Conservation (phyloP, 352 stramenopile species). For the Phytophthora sp. region DNA sequence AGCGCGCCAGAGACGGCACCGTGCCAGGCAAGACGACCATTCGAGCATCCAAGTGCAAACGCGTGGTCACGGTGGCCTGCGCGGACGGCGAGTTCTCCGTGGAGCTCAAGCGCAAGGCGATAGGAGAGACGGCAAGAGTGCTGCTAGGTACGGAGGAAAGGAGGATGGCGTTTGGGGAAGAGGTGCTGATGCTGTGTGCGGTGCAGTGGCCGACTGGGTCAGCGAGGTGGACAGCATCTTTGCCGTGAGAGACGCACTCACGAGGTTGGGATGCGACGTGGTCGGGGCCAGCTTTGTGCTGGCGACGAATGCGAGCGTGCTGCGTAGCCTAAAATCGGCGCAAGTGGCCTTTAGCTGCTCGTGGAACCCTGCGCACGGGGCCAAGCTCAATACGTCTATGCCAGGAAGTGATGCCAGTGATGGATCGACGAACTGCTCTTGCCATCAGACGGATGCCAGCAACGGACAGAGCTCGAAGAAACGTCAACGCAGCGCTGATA, state of each 20-base stretch:
- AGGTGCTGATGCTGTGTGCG: background rate
- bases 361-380: constrained; percentile 49
- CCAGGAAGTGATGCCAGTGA: background rate
- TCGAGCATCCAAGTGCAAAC: constrained; percentile 23
- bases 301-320: constrained; percentile 39
- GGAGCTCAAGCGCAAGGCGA: constrained; percentile 38
- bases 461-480: constrained; percentile 25
- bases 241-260: constrained; percentile 48
- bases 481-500: constrained; percentile 15
- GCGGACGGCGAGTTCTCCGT: constrained; percentile 24
- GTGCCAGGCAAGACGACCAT: constrained; percentile 8
- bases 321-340: constrained; percentile 41
- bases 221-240: constrained; percentile 48
- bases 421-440: background rate
- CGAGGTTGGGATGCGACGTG: constrained; percentile 47
- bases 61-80: constrained; percentile 32
- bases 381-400: constrained; percentile 25
- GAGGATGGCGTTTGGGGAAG: background rate
- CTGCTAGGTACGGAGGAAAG: constrained; percentile 34
- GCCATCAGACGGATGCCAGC: constrained; percentile 11
- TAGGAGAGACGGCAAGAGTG: constrained; percentile 20
- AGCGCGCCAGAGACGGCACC: constrained; percentile 11
- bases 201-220: constrained; percentile 62
- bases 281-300: constrained; percentile 58
- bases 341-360: constrained; percentile 53